Conservation (phyloP, 306 rosid genomes). For the Lupinus albus region DNA sequence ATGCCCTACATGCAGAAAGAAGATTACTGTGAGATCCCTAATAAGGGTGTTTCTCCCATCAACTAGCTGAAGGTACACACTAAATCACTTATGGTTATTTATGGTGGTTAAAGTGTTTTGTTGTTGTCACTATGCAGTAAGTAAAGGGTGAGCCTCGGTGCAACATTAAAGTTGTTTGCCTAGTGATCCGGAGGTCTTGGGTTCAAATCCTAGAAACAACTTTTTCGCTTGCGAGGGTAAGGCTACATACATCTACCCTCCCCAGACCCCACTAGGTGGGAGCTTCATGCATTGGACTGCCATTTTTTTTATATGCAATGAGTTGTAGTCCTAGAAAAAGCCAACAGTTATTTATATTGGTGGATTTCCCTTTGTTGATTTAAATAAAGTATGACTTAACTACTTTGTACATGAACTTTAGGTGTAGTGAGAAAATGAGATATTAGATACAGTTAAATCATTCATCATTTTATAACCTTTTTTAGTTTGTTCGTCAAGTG, state of each 20-base stretch:
- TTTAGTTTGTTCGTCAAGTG: neutral
- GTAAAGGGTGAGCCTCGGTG: too few relatives aligned
- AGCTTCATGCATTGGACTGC: too few relatives aligned
- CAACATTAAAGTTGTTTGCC: too few relatives aligned
- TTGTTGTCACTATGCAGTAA: too few relatives aligned
- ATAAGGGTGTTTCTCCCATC: slow-evolving; percentile 81
- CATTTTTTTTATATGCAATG: neutral
- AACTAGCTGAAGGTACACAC: slow-evolving; percentile 49
- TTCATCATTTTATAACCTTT: neutral
- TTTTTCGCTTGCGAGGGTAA: too few relatives aligned
- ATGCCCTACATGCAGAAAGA: slow-evolving; percentile 88
- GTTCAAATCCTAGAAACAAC: too few relatives aligned
- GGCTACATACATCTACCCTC: too few relatives aligned
- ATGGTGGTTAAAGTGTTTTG: neutral
- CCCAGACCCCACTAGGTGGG: too few relatives aligned
- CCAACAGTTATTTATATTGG: neutral
- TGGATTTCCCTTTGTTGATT: neutral
- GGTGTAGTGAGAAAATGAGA: neutral
- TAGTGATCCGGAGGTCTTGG: too few relatives aligned
- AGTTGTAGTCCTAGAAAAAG: slow-evolving; percentile 10
- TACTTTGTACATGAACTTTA: slow-evolving; percentile 11
- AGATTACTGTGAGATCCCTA: slow-evolving; percentile 57
- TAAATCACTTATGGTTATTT: neutral
- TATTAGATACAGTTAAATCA: neutral
- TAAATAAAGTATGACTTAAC: neutral